phyloP scores from a whole-genome alignment of 1,139 yeast species.

The Saccharomycopsis crataegensis region DNA sequence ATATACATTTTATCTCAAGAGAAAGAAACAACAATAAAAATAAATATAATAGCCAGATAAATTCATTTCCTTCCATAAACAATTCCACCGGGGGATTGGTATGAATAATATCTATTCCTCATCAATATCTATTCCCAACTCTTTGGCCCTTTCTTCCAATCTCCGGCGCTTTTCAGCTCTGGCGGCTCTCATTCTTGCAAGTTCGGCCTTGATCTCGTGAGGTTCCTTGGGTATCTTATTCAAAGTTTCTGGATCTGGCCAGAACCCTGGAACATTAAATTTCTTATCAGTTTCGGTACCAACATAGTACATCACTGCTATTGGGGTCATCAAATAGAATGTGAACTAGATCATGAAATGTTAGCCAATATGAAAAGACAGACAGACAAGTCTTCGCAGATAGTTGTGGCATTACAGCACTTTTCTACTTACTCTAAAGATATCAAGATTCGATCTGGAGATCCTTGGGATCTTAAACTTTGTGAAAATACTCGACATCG shows the following conservation, averaged over 20 bases:
- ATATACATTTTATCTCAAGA: background rate
- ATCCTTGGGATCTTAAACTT: constrained; percentile 12
- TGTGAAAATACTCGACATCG: background rate
- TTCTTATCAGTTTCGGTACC: constrained; percentile 86
- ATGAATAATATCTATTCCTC: background rate
- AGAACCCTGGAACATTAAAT: constrained; percentile 88
- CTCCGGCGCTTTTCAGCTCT: constrained; percentile 65
- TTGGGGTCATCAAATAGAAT: constrained; percentile 78
- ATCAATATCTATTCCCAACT: constrained; percentile 52
- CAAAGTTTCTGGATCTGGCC: constrained; percentile 94
- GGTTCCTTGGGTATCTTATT: constrained; percentile 91
- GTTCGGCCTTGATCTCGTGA: constrained; percentile 83
- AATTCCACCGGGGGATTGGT: no score
- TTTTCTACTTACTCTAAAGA: constrained; percentile 18
- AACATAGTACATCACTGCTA: constrained; percentile 82
- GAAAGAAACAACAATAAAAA: background rate
- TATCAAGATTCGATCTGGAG: constrained; percentile 19
- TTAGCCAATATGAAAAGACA: background rate
- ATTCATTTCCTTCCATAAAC: no score
- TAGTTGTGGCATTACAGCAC: no score
- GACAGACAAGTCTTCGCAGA: constrained; percentile 24
- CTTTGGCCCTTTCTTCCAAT: constrained; percentile 64
- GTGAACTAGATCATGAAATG: constrained; percentile 49
- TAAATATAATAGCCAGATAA: background rate
- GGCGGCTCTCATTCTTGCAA: constrained; percentile 76